Base-by-base conservation (phyloP, 768 basidiomycete genomes). In the Podaxis carcinomalis region DNA sequence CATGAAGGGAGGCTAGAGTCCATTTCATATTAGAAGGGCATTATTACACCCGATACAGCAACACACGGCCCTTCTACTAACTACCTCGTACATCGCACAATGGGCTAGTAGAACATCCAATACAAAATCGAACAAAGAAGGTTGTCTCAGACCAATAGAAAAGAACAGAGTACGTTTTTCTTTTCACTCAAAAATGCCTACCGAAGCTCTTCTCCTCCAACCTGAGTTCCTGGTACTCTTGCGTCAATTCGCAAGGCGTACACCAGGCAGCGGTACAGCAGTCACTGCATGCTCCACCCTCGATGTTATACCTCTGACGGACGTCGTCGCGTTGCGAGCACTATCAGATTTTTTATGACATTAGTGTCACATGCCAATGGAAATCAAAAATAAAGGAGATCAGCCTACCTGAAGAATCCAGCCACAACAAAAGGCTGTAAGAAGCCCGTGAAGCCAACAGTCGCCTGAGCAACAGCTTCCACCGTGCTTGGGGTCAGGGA, bases 201-300 rank as follows among this genome's bases (percentile, higher is more conserved):
- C 65, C 63, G 42, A 69, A 68, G 59, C 74, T 77, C 61, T 70
- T 68, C 68, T 82, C 81, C 65, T 83, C 82, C 57, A 79, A 68
- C 66, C 76, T 75, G 10, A 84, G 62, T 62, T 84, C 82, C 32
- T 75, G 72, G 32, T 71, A 71, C 62, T 80, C 82, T 66, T 84
- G 83, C 0, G 74, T 73, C 49, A 84, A 77, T 10, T 74, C 74
- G 66, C 83, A 85, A 16, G 82, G 75, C 0, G 66, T 63, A 65
- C 82, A 84, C 64, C 72, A 83, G 23, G 68, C 74, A 0, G 77
- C 68, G 4, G 74, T 58, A 42, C 67, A 67, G 63, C 77, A 83
- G 62, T 83, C 83, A 2, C 72, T 71, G 55, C 71, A 69, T 10
- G 68, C 64, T n/a, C 72, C 71, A 16, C 83, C 84, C 23, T 73